These are phyloP conservation scores for Boletus pseudo-olivaceus DNA, from an alignment of 768 basidiomycete species.

Conservation along the genomic window DNA sequence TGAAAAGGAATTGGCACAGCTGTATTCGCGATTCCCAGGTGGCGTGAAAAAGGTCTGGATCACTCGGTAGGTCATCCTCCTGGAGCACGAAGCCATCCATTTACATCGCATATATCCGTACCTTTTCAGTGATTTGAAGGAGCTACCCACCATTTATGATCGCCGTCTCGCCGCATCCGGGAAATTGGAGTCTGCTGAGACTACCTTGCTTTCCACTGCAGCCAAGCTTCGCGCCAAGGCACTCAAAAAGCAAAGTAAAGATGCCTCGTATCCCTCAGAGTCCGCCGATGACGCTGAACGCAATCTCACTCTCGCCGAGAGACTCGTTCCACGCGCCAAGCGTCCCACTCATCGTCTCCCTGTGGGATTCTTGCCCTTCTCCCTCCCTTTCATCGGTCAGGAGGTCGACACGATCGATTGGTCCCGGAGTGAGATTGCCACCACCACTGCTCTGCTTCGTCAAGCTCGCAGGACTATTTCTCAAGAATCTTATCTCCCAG, in stretches of 20 bases:
- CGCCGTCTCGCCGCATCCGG: slow-evolving; percentile 66
- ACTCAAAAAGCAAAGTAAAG: slow-evolving; percentile 40
- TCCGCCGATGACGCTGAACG: slow-evolving; percentile 28
- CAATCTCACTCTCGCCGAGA: slow-evolving; percentile 39
- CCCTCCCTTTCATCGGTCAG: slow-evolving; percentile 67
- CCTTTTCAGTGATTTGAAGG: slow-evolving; percentile 66
- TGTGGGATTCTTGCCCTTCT: slow-evolving; percentile 48
- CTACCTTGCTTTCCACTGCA: slow-evolving; percentile 69
- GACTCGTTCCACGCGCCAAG: slow-evolving; percentile 62
- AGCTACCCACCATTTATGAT: slow-evolving; percentile 80
- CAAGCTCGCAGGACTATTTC: slow-evolving; percentile 38
- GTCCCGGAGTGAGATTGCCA: slow-evolving; percentile 70
- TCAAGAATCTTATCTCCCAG: slow-evolving; percentile 12
- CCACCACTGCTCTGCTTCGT: slow-evolving; percentile 51
- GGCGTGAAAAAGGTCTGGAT: slow-evolving; percentile 92
- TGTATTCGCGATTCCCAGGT: slow-evolving; percentile 85
- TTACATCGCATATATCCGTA: not conserved
- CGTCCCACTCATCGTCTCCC: slow-evolving; percentile 78
- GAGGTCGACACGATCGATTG: slow-evolving; percentile 95
- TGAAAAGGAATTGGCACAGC: slow-evolving; percentile 55
- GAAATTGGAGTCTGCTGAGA: slow-evolving; percentile 88
- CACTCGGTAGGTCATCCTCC: slow-evolving; percentile 53
- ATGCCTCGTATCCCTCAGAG: slow-evolving; percentile 18
- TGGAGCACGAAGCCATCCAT: not conserved
- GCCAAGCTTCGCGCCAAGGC: slow-evolving; percentile 61